Base-by-base conservation (phyloP, 108 stramenopile genomes). In the Parietichytrium sp. region DNA sequence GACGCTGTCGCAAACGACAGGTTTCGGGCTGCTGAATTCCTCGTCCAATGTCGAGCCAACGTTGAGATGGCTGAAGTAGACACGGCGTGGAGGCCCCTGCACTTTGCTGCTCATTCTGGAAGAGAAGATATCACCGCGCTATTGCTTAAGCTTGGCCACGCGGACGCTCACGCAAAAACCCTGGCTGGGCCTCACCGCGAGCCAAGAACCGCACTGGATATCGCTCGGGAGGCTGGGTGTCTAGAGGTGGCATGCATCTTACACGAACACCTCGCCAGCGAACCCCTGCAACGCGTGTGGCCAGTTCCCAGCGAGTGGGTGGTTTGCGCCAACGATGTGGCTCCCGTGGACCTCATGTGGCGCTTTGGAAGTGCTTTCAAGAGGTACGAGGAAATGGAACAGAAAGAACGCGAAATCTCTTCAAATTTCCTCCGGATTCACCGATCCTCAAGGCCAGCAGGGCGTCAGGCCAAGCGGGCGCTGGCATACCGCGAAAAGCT, bases 181-280 rank as follows among this genome's bases (percentile, higher is more conserved):
- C 61, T 72, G 29, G 38, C 61, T 10, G 61, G 61, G 33, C 61
- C 61, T 0, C 45, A 42, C 38, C 61, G 61, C 38, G 42, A 33
- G 10, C 61, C 61, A 10, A 33, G 61, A 38, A 72, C 61, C 38
- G 61, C 61, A 15, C 10, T 72, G 15, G 61, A 72, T 7, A 72
- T 72, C 42, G 61, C 61, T 36, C 61, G 61, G 45, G 61, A 72
- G 3, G 61, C 61, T 7, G 20, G 45, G 15, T 42, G 45, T 72
- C 38, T 10, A 1, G 42, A 45, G 6, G 3, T 42, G 10, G 61
- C 61, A 45, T 45, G 61, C 25, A 10, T 72, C 12, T 42, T 72
- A 12, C 61, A 72, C 42, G 61, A 72, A 27, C 33, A 15, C 12
- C 6, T 72, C 8, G 33, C 33, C 6, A 31, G 61, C 3, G 61